phyloP scores from a whole-genome alignment of 108 stramenopile species.

The Skeletonema potamos region DNA sequence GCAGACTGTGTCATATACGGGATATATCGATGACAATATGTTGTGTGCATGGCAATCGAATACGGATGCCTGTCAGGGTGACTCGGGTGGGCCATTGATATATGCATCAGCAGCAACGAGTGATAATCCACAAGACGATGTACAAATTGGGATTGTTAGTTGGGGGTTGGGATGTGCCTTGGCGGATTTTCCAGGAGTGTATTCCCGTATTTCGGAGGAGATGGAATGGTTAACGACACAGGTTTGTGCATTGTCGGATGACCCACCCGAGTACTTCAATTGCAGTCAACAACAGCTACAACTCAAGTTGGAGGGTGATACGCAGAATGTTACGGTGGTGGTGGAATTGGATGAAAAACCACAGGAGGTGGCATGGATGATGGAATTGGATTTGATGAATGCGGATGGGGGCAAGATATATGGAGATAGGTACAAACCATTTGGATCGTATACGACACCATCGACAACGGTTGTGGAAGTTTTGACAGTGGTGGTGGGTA shows the following conservation, averaged over 20 bases:
- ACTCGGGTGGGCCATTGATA: constrained; percentile 35
- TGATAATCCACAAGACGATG: not conserved
- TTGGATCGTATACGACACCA: constrained; percentile 12
- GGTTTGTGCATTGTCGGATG: constrained; percentile 26
- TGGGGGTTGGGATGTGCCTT: constrained; percentile 20
- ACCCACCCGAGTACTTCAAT: constrained; percentile 34
- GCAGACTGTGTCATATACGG: constrained; percentile 21
- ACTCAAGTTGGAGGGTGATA: not conserved
- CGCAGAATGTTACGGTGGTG: constrained; percentile 20
- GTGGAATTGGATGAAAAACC: constrained; percentile 31
- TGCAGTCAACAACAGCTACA: not conserved
- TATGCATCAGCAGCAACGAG: not conserved
- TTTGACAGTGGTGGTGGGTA: constrained; percentile 4
- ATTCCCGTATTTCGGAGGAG: constrained; percentile 2
- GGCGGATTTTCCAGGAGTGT: constrained; percentile 27
- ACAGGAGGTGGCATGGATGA: constrained; percentile 23
- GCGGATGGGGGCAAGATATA: not conserved
- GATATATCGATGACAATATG: constrained; percentile 27
- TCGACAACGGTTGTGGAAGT: not conserved
- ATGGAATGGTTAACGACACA: constrained; percentile 17
- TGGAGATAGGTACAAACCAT: constrained; percentile 21
- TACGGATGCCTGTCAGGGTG: constrained; percentile 63
- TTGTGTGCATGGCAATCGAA: constrained; percentile 46
- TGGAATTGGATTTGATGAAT: constrained; percentile 15
- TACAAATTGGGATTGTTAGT: constrained; percentile 29